Percentiles rank a stretch among this genome's conserved stretches.
phyloP scores from a whole-genome alignment of 257 asterid species.

The Nicotiana noctiflora region DNA sequence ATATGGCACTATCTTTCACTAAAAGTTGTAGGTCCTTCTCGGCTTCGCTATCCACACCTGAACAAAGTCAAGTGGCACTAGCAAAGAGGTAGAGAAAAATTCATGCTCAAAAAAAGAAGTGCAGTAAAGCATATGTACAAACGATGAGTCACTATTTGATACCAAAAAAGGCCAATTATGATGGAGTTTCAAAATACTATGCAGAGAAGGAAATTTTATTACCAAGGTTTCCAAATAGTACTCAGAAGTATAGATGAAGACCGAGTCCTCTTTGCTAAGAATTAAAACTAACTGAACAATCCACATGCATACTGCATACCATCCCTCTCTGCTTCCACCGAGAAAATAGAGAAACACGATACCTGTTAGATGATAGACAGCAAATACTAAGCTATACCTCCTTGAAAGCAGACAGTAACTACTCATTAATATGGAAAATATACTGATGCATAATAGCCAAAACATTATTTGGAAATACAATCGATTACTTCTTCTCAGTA shows the following conservation, averaged over 20 bases:
- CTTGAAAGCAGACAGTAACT: not conserved
- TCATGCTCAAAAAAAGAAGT: not conserved
- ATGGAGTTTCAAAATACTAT: not conserved
- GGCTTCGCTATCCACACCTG: not conserved
- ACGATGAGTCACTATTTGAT: not conserved
- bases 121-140: not conserved
- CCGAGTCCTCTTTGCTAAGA: constrained; percentile 71
- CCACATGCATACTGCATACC: constrained; percentile 95
- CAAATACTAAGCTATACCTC: constrained; percentile 2
- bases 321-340: constrained; percentile 97
- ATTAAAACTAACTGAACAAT: constrained; percentile 78
- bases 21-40: not conserved
- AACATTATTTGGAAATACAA: not conserved
- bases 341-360: constrained; percentile 71
- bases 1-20: not conserved
- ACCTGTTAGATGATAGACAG: constrained; percentile 44
- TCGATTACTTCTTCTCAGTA: constrained; percentile 86
- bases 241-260: constrained; percentile 78
- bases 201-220: constrained; percentile 18
- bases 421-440: constrained; percentile 2
- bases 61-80: not conserved
- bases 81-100: constrained; percentile 5
- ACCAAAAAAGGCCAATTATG: not conserved
- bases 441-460: not conserved
- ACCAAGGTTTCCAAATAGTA: constrained; percentile 94